Evolutionary conservation across 768 basidiomycete species (phyloP), one percentile per base, ranked within the genome.

Genomic region (Calocera cornea): DNA sequence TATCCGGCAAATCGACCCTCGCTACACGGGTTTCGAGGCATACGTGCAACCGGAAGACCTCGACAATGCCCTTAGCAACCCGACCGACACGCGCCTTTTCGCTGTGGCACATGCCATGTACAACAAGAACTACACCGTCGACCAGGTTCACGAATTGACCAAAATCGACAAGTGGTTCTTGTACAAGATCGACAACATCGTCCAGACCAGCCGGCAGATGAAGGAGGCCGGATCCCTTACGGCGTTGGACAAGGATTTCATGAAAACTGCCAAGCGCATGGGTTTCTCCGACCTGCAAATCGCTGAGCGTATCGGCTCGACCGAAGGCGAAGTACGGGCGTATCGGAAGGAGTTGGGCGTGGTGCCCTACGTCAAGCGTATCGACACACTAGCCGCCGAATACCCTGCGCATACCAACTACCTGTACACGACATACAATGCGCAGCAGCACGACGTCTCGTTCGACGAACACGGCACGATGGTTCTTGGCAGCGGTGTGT

Each of bases 121-220:
- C 80, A 90, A 90, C 78, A 87, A 88, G 78, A 83, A 83, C 76
- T 97, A 97, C 76, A 84, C 88, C 7, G 92, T 98, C 64, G 94
- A 98, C 74, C 81, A 83, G 70, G 76, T 99, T 41, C 92, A 97
- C 75, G 89, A 94, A 65, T 77, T 99, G 72, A 98, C 97, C 69
- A 98, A 97, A 83, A 98, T 98, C 72, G 95, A 97, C 83, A 93
- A 94, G 89, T 98, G 97, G 97, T 99, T 92, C 84, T 80, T 99
- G 68, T 88, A 97, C 84, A 99, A 98, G 81, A 89, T 99, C 65
- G 95, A 98, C 80, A 99, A 98, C 78, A 97, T 99, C 68, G 93
- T 98, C 67, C 86, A 88, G 73, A 92, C 94, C 0, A 88, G 89
- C 74, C 85, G 84, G 70, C 81, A 83, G 3, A 80, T 99, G 71